Conservation (phyloP, 768 basidiomycete species). For the Auriculariales sp. region DNA sequence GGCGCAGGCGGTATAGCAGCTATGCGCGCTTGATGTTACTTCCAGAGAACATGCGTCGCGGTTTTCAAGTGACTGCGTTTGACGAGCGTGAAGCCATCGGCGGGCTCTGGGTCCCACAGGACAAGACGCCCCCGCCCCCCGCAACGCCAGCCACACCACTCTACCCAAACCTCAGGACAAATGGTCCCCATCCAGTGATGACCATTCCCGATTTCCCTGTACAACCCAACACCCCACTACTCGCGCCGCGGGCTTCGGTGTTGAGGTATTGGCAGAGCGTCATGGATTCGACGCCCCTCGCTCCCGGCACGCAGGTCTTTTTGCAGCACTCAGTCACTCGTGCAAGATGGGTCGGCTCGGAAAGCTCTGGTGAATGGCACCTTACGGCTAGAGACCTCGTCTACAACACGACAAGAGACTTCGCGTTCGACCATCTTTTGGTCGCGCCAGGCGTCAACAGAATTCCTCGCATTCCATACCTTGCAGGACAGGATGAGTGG, state of each 20-base stretch:
- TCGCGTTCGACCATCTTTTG: conserved; percentile 38
- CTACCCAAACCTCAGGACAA: conserved; percentile 39
- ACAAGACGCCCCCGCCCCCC: conserved; percentile 20
- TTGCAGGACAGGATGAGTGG: conserved; percentile 37
- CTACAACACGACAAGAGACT: conserved; percentile 5
- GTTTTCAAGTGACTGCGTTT: conserved; percentile 35
- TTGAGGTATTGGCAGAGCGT: conserved; percentile 32
- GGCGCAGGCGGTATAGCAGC: conserved; percentile 41
- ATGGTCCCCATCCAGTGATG: conserved; percentile 43
- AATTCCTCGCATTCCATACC: conserved; percentile 29
- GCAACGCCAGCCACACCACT: conserved; percentile 36
- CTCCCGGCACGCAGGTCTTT: conserved; percentile 20
- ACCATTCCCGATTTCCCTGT: conserved; percentile 41
- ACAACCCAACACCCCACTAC: conserved; percentile 34
- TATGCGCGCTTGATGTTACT: conserved; percentile 33
- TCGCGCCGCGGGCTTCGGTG: conserved; percentile 30
- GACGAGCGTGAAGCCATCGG: conserved; percentile 39
- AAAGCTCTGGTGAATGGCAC: conserved; percentile 28
- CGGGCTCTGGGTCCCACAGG: conserved; percentile 35
- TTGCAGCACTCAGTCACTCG: conserved; percentile 29
- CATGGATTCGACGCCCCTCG: conserved; percentile 25
- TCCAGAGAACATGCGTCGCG: conserved; percentile 20
- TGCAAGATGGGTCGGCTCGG: conserved; percentile 29
- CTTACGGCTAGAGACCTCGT: conserved; percentile 17
- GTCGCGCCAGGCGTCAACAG: conserved; percentile 42